A percentile compares a stretch with the other conserved stretches of the same genome.
Conservation (phyloP, 108 stramenopile species). For the Cyclotella kingstonii region DNA sequence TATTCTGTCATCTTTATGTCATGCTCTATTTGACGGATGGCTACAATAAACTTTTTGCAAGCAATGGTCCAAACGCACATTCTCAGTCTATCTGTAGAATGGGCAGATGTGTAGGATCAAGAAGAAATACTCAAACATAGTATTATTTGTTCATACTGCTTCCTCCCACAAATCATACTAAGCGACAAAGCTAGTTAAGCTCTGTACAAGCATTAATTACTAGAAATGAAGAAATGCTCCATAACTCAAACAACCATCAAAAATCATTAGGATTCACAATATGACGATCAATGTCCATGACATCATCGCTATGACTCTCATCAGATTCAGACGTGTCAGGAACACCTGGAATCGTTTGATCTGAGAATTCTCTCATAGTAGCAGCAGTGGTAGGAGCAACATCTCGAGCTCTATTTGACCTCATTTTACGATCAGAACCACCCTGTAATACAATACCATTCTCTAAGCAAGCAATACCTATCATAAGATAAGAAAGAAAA, state of each 20-base stretch:
- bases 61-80: no score
- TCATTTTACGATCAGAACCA: slow-evolving; percentile 12
- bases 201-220: no score
- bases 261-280: slow-evolving; percentile 41
- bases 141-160: no score
- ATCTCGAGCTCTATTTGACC: slow-evolving; percentile 10
- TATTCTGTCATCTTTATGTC: no score
- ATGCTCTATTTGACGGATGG: no score
- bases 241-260: slow-evolving; percentile 1
- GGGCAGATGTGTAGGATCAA: no score
- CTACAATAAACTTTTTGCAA: no score
- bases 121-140: no score
- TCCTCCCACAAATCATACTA: no score
- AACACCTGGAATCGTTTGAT: slow-evolving; percentile 18
- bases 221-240: not conserved
- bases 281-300: slow-evolving; percentile 32
- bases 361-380: not conserved
- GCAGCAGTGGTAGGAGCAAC: not conserved
- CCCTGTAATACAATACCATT: slow-evolving; percentile 19
- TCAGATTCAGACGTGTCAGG: slow-evolving; percentile 18
- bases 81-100: no score
- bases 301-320: slow-evolving; percentile 22
- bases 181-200: no score
- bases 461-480: slow-evolving; percentile 34
- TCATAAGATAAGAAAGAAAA: not conserved